Conservation (phyloP, 768 basidiomycete species). For the Xerocomellus intermedius region DNA sequence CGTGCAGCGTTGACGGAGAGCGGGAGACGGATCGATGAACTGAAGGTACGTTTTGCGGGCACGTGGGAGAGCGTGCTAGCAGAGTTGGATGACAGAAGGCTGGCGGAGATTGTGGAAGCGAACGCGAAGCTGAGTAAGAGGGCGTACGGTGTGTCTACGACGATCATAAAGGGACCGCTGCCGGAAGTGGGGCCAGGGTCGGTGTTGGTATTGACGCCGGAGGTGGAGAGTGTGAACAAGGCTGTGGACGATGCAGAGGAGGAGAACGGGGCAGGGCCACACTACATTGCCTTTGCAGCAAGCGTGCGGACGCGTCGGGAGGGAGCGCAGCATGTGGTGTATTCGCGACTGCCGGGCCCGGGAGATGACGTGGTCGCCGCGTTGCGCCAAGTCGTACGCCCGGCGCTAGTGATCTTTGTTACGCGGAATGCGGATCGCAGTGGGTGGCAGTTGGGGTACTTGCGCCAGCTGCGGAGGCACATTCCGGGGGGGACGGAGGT, state of each 20-base stretch:
- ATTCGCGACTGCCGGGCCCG: conserved; percentile 23
- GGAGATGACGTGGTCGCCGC: conserved; percentile 1
- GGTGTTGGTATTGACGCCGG: conserved; percentile 55
- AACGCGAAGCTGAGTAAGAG: conserved; percentile 43
- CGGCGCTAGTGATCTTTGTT: conserved; percentile 43
- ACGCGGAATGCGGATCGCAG: conserved; percentile 55
- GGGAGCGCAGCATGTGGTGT: conserved; percentile 47
- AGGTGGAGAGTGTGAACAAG: conserved; percentile 53
- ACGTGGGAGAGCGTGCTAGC: conserved; percentile 42
- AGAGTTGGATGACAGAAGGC: conserved; percentile 26
- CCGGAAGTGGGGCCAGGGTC: conserved; percentile 32
- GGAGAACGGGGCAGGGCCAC: conserved; percentile 49
- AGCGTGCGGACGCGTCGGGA: conserved; percentile 34
- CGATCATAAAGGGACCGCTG: conserved; percentile 43
- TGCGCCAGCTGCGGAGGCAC: conserved; percentile 31
- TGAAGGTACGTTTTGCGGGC: conserved; percentile 54
- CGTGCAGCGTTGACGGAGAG: conserved; percentile 41
- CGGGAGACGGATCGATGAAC: conserved; percentile 41
- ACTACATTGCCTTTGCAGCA: conserved; percentile 49
- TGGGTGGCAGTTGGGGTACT: conserved; percentile 49
- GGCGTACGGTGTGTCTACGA: conserved; percentile 48
- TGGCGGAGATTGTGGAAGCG: conserved; percentile 33
- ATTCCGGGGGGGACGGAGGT: conserved; percentile 31
- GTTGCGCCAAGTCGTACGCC: not conserved
- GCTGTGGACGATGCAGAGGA: conserved; percentile 60